Evolutionary conservation across 257 asterid species (phyloP), one percentile per base, ranked within the genome.

Genomic region (Catharanthus roseus): DNA sequence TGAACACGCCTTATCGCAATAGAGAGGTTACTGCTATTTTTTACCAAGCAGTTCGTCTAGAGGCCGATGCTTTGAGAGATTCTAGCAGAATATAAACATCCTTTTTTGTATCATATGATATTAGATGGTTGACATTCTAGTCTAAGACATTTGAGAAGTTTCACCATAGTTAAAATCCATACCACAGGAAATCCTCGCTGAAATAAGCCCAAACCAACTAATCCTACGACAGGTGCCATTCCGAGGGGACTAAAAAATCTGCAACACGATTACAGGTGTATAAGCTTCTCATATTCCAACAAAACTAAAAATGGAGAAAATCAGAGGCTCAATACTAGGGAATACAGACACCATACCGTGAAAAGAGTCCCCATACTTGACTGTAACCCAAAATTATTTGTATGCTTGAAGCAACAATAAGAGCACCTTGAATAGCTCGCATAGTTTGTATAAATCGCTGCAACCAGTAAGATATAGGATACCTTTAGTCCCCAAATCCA

Each of bases 181-280:
- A 95, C 99, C 51, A 82, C 83, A 41, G 99, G 96, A 83, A 95
- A 91, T 61, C 97, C 99, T 74, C 97, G 90, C 73, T 95, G 97
- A 77, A 91, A 91, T 81, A 95, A 77, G 82, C 99, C 99, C 45
- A 95, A 83, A 60, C 99, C 99, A 19, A 89, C 95, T 77, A 95
- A 86, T 78, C 97, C 99, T 65, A 91, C 96, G 15, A 95, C 95
- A 55, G 99, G 97, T 67, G 96, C 99, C 96, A 95, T 86, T 63
- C 97, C 97, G 28, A 95, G 99, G 69, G 99, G 99, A 74, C 99
- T 95, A 81, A 93, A 93, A 78, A 93, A 91, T 24, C 99, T 93
- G 95, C 49, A 68, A 18, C 11, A 61, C 45, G 33, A 61, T 33
- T 58, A 73, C 50, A 66, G 33, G 63, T 78, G 41, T 33, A 16